Conservation (phyloP, 208 protist genomes). For the Crithidia bombi region DNA sequence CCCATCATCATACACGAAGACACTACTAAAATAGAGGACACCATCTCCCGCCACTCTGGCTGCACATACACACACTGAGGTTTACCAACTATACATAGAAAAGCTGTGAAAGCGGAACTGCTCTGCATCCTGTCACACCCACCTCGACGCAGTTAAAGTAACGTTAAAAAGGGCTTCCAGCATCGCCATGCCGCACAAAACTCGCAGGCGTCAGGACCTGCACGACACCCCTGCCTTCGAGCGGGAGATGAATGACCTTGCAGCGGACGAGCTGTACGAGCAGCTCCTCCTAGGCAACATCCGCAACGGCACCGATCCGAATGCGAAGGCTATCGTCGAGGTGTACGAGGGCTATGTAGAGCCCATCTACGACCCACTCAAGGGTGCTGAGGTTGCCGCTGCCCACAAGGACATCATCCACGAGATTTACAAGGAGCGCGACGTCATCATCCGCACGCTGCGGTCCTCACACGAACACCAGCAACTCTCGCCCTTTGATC, state of each 20-base stretch:
- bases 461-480: conserved; percentile 70
- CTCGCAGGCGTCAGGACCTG: conserved; percentile 80
- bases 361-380: conserved; percentile 58
- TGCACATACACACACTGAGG: too few relatives aligned
- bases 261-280: conserved; percentile 80
- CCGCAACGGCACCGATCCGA: conserved; percentile 70
- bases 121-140: background rate
- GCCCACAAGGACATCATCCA: conserved; percentile 40
- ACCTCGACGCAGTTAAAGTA: conserved; percentile 7
- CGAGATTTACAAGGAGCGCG: conserved; percentile 62
- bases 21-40: too few relatives aligned
- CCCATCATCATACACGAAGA: too few relatives aligned
- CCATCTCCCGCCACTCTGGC: too few relatives aligned
- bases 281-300: conserved; percentile 77
- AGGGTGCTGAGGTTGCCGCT: conserved; percentile 41
- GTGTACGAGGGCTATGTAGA: conserved; percentile 75
- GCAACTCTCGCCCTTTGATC: conserved; percentile 70
- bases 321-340: conserved; percentile 58
- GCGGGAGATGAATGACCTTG: conserved; percentile 78
- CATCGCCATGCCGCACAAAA: conserved; percentile 12
- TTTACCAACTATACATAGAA: too few relatives aligned
- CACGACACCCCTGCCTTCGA: conserved; percentile 54
- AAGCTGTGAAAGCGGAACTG: too few relatives aligned
- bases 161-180: conserved; percentile 9
- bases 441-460: conserved; percentile 68